Base-by-base conservation (phyloP, 1,284 basidiomycete genomes). In the Cryptococcus sp. region DNA sequence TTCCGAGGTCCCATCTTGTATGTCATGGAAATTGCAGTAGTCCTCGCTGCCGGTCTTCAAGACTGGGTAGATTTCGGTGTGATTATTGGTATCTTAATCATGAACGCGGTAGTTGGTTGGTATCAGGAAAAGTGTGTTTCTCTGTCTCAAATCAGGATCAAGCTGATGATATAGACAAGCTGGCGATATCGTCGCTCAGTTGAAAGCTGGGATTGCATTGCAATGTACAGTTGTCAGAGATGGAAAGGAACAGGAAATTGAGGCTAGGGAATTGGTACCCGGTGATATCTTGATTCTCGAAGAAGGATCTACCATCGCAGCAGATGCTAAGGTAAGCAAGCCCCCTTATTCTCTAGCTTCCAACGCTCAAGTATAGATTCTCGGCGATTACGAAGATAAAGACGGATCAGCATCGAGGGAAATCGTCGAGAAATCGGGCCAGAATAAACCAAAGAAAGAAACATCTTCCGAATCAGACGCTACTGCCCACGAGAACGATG, bases 11-110 rank as follows among this genome's bases (percentile, higher is more conserved):
- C 79, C 18, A 78, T 80, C 57, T 73, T 79, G 41, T 81, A 80
- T 66, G 79, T 81, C 59, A 82, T 82, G 80, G 80, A 82, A 67
- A 71, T 80, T 40, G 80, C 80, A 39, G 80, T 80, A 46, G 56
- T 80, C 32, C 77, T 82, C 56, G 77, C 80, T 50, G 80, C 79
- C 48, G 80, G 78, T 53, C 75, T 81, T 32, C 76, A 75, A 48
- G 80, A 81, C 63, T 81, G 80, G 80, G 77, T 78, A 55, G 80
- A 81, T 65, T 79, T 81, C 62, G 80, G 80, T 69, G 79, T 81
- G 46, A 80, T 80, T 52, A 78, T 78, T 52, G 78, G 68, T 41
- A 77, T 77, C 36, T 31, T 61, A 37, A 52, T 74, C 46, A 66
- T 77, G 57, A 81, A 81, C 73, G 80, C 80, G 42, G 74, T 77